Percentiles rank a stretch among this genome's conserved stretches.
Evolutionary conservation across 2,329 filamentous ascomycete species (phyloP).

Genomic region (Trichoderma afroharzianum): DNA sequence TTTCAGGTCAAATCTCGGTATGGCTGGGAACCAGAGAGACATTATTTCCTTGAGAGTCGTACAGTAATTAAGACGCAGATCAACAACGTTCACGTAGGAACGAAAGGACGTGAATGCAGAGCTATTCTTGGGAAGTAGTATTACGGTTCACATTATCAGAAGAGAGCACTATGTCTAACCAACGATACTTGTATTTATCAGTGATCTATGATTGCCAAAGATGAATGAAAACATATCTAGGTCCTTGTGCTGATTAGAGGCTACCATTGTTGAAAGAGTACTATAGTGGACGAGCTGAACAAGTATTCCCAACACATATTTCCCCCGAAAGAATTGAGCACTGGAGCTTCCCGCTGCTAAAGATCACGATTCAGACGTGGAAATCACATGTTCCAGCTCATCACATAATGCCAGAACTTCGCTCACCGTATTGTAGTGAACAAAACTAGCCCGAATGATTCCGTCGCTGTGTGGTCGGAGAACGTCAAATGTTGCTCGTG

Average conservation of each 20-base stretch:
- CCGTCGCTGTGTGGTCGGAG: background rate
- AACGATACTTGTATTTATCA: background rate
- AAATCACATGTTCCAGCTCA: background rate
- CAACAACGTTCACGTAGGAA: background rate
- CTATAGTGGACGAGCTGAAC: background rate
- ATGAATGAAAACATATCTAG: background rate
- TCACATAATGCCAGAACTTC: background rate
- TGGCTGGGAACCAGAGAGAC: background rate
- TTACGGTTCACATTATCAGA: background rate
- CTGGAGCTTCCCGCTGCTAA: background rate
- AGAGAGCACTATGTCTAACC: background rate
- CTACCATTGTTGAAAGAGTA: background rate
- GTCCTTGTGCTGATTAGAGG: background rate
- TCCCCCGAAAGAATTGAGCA: background rate
- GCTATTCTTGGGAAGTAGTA: background rate
- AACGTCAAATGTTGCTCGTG: background rate
- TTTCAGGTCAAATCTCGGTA: background rate
- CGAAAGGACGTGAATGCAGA: background rate
- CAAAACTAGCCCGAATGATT: background rate
- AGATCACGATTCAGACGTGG: background rate
- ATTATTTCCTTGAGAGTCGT: background rate
- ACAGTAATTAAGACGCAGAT: background rate
- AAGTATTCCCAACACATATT: background rate
- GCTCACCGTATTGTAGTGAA: background rate
- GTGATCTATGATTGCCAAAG: background rate